phyloP scores from a whole-genome alignment of 2,329 filamentous ascomycete genomes.

The Fusarium fujikuroi region DNA sequence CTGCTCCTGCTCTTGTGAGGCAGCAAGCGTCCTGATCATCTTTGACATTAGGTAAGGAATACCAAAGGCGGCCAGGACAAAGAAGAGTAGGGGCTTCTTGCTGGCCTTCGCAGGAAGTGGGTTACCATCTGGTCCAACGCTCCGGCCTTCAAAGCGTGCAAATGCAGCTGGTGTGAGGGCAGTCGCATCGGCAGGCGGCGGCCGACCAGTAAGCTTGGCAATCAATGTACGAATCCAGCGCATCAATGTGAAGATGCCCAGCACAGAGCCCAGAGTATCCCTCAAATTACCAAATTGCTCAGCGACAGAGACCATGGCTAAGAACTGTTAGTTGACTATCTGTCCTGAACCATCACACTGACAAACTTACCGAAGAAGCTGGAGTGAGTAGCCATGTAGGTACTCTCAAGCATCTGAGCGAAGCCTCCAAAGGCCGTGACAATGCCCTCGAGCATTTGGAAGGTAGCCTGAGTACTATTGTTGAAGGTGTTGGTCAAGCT shows the following conservation, averaged over 20 bases:
- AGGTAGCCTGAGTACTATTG: slow-evolving; percentile 94
- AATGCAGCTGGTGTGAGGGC: slow-evolving; percentile 92
- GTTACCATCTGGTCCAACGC: slow-evolving; percentile 68
- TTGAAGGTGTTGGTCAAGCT: slow-evolving; percentile 96
- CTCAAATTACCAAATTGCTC: slow-evolving; percentile 96
- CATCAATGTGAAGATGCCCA: slow-evolving; percentile 96
- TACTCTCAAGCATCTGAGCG: slow-evolving; percentile 99
- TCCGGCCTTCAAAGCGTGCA: slow-evolving; percentile 83
- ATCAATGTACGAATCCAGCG: slow-evolving; percentile 93
- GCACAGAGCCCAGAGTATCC: slow-evolving; percentile 90
- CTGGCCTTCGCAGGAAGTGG: slow-evolving; percentile 78
- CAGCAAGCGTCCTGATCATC: slow-evolving; percentile 85
- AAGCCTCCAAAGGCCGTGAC: slow-evolving; percentile 97
- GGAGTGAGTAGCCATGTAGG: slow-evolving; percentile 99
- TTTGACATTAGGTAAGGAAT: slow-evolving; percentile 98
- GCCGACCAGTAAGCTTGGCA: slow-evolving; percentile 91
- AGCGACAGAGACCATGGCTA: slow-evolving; percentile 97
- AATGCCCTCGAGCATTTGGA: slow-evolving; percentile 97
- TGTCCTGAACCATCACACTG: too few relatives aligned
- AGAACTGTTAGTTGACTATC: slow-evolving; percentile 9
- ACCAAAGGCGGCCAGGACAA: slow-evolving; percentile 92
- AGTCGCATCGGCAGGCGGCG: slow-evolving; percentile 86
- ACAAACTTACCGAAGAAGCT: slow-evolving; percentile 88
- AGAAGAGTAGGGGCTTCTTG: slow-evolving; percentile 96
- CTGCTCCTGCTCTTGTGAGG: slow-evolving; percentile 86